Evolutionary conservation across 2,329 filamentous ascomycete species (phyloP).

Genomic region (Trichoderma afroharzianum): DNA sequence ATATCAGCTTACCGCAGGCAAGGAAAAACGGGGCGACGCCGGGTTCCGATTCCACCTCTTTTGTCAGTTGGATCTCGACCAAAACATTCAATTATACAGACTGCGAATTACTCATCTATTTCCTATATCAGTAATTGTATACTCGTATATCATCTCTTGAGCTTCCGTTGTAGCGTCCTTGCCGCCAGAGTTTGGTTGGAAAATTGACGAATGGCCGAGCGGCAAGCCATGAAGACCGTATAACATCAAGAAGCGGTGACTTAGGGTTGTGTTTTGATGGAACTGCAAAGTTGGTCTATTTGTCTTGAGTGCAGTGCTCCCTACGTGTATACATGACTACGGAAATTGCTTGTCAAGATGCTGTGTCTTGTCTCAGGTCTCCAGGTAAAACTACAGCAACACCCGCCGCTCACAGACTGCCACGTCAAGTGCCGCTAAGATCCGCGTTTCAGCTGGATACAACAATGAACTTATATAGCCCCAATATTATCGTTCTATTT

Average conservation of each 20-base stretch:
- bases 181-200: background rate
- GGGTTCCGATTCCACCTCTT: background rate
- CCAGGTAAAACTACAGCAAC: background rate
- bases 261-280: background rate
- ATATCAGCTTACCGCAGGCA: background rate
- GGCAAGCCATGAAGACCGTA: background rate
- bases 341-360: background rate
- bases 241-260: background rate
- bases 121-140: background rate
- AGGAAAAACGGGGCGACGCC: background rate
- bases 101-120: background rate
- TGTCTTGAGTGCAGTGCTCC: background rate
- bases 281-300: too few species aligned
- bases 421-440: background rate
- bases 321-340: background rate
- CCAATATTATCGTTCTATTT: background rate
- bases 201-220: background rate
- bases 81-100: background rate
- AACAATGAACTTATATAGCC: background rate
- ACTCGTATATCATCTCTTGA: background rate
- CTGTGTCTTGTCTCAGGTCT: background rate
- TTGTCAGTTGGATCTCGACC: background rate
- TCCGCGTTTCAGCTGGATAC: background rate
- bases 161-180: background rate
- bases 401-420: background rate